Percentiles rank a stretch among this genome's conserved stretches.
phyloP scores from a whole-genome alignment of 768 basidiomycete genomes.

The Aureoboletus auriporus region DNA sequence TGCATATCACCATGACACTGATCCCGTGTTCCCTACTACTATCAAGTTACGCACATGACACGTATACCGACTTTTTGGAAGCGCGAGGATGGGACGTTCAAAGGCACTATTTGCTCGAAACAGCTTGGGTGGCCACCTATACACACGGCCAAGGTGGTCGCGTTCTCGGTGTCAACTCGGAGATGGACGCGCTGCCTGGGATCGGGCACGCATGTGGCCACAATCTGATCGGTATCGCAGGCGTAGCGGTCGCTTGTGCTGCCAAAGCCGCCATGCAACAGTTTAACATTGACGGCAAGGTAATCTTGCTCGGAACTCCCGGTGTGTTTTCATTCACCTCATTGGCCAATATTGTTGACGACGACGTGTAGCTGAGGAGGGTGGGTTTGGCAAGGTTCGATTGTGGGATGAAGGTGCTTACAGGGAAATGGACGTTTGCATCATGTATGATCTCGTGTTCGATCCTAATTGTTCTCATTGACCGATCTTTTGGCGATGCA shows the following conservation, averaged over 20 bases:
- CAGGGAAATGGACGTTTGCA: slow-evolving; percentile 69
- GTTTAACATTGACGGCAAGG: slow-evolving; percentile 60
- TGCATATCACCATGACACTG: not conserved
- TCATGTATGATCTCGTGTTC: slow-evolving; percentile 48
- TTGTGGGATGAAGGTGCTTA: slow-evolving; percentile 73
- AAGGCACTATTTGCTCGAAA: slow-evolving; percentile 58
- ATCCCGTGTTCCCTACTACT: slow-evolving; percentile 20
- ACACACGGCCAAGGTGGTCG: slow-evolving; percentile 62
- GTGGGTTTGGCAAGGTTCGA: slow-evolving; percentile 66
- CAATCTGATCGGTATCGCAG: slow-evolving; percentile 75
- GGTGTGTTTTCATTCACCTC: slow-evolving; percentile 36
- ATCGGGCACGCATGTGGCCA: slow-evolving; percentile 79
- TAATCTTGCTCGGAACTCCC: slow-evolving; percentile 75
- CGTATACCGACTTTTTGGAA: slow-evolving; percentile 61
- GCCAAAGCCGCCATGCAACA: slow-evolving; percentile 60
- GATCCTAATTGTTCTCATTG: not conserved
- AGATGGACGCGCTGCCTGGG: slow-evolving; percentile 64
- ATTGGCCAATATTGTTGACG: not conserved
- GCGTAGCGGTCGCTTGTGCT: slow-evolving; percentile 68
- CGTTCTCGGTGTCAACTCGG: slow-evolving; percentile 76
- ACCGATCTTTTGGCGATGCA: slow-evolving; percentile 20
- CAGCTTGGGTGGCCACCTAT: slow-evolving; percentile 77
- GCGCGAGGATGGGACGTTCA: slow-evolving; percentile 63
- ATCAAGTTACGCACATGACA: slow-evolving; percentile 60
- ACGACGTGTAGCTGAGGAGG: slow-evolving; percentile 61